Base-by-base conservation (phyloP, 2,329 filamentous ascomycete species). In the Phialophora expanda region DNA sequence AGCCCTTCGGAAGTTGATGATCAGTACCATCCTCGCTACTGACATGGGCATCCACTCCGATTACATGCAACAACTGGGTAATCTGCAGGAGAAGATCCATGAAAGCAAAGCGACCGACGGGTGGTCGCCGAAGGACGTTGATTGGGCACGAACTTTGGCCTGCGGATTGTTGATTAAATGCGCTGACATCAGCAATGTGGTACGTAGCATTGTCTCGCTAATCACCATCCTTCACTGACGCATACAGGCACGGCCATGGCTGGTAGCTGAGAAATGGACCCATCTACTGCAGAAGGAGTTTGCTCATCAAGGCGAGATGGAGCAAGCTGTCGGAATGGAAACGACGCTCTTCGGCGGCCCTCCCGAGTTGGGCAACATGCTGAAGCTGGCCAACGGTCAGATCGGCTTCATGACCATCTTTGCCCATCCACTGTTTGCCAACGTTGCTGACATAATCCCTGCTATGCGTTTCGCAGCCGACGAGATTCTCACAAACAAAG, bases 31-130 rank as follows among this genome's bases (percentile, higher is more conserved):
- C 66, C 82, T 99, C 26, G 92, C 95, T 2, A 99, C 95, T 0
- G 95, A 99, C 75, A 99, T 99, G 95, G 93, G 93, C 7, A 80
- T 97, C 6, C 95, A 99, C 78, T 96, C 96, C 73, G 93, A 96
- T 73, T 99, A 97, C 78, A 98, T 98, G 93, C 89, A 89, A 74
- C 91, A 90, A 75, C 82, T 98, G 48, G 87, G 86, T n/a, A 88
- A 89, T 69, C 79, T 96, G 59, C 92, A 97, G 77, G 86, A 90
- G 67, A 93, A 90, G 76, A 83, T 96, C 11, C 84, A 87, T 48
- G 86, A 87, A 46, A 89, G 87, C 71, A 83, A 87, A 63, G 84
- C 83, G 57, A 80, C 79, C 5, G 88, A 92, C 64, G 86, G 86
- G 8, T 97, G 92, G 93, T 90, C 89, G 66, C 87, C 86, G 4